Evolutionary conservation across 805 yeast genomes (phyloP).

Genomic region (Ogataea polymorpha): DNA sequence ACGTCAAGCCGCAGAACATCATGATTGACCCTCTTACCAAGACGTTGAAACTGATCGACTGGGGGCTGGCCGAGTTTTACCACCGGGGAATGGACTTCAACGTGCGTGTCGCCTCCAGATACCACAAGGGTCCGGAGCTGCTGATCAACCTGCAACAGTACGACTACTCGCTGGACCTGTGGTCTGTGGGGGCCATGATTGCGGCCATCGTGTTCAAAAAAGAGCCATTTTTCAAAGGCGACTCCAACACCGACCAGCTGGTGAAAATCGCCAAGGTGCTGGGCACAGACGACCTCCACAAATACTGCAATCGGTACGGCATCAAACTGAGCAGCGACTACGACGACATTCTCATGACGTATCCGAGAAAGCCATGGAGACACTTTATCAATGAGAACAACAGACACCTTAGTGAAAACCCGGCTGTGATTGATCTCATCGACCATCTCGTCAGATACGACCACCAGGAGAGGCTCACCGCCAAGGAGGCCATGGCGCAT

Average conservation of each 20-base stretch:
- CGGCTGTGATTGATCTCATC: slow-evolving; percentile 63
- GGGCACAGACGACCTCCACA: slow-evolving; percentile 74
- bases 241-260: slow-evolving; percentile 86
- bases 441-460: slow-evolving; percentile 76
- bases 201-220: slow-evolving; percentile 85
- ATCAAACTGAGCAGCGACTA: slow-evolving; percentile 72
- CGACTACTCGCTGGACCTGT: slow-evolving; percentile 84
- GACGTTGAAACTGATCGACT: slow-evolving; percentile 74
- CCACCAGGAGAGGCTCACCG: slow-evolving; percentile 85
- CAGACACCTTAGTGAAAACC: slow-evolving; percentile 46
- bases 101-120: slow-evolving; percentile 88
- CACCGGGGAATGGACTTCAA: slow-evolving; percentile 88
- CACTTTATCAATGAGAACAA: slow-evolving; percentile 56
- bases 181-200: slow-evolving; percentile 91
- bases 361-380: slow-evolving; percentile 64
- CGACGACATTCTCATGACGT: slow-evolving; percentile 68
- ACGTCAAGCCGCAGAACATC: slow-evolving; percentile 90
- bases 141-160: slow-evolving; percentile 78
- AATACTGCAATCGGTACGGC: slow-evolving; percentile 65
- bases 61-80: slow-evolving; percentile 94
- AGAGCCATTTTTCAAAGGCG: slow-evolving; percentile 92
- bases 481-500: slow-evolving; percentile 83
- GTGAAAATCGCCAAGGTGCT: slow-evolving; percentile 86
- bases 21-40: slow-evolving; percentile 78
- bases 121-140: slow-evolving; percentile 89